Conservation (phyloP, 2,329 filamentous ascomycete species). For the Phyllosticta citrichinensis region DNA sequence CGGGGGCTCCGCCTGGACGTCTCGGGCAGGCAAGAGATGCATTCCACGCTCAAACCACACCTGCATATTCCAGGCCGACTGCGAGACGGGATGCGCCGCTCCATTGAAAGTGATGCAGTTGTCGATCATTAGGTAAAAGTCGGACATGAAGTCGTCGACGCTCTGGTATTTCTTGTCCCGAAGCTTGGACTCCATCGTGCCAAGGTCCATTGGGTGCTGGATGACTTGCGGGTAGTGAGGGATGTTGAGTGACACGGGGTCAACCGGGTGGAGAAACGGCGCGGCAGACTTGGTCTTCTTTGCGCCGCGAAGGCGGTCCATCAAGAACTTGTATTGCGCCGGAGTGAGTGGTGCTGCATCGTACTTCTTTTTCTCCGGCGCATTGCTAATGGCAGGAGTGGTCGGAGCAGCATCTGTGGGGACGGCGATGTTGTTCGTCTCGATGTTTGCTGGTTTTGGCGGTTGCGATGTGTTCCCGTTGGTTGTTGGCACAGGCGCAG, state of each 20-base stretch:
- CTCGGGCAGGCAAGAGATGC: constrained; percentile 46
- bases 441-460: background rate
- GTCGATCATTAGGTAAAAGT: constrained; percentile 66
- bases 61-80: constrained; percentile 52
- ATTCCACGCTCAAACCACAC: constrained; percentile 52
- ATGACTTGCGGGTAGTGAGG: constrained; percentile 66
- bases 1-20: constrained; percentile 43
- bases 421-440: background rate
- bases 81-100: constrained; percentile 60
- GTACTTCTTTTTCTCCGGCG: constrained; percentile 18
- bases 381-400: constrained; percentile 7
- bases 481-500: constrained; percentile 13
- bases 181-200: constrained; percentile 70
- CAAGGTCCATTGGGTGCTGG: constrained; percentile 72
- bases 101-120: constrained; percentile 84
- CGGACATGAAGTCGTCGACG: constrained; percentile 62
- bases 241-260: constrained; percentile 62
- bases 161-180: constrained; percentile 59
- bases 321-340: constrained; percentile 51
- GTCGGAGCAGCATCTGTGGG: background rate
- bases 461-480: background rate
- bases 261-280: constrained; percentile 69
- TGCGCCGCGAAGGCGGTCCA: constrained; percentile 58
- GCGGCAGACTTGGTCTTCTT: constrained; percentile 78
- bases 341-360: constrained; percentile 43